Evolutionary conservation across 257 asterid species (phyloP).

Genomic region (Solanum peruvianum): DNA sequence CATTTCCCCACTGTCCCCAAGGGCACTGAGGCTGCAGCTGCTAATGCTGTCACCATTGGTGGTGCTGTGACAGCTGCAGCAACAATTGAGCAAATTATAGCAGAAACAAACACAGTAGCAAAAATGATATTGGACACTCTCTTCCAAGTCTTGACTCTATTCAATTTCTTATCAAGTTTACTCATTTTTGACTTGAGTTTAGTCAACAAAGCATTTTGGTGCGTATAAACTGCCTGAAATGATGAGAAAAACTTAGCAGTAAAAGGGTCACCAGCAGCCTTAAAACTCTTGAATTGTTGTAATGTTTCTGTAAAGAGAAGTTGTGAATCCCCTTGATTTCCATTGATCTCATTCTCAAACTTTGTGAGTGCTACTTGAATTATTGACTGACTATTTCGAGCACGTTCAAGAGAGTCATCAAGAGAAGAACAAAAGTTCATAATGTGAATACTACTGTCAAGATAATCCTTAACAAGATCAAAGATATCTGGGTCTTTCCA

Average conservation of each 20-base stretch:
- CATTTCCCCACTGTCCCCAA: slow-evolving; percentile 56
- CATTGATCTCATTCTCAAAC: slow-evolving; percentile 32
- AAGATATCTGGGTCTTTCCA: slow-evolving; percentile 60
- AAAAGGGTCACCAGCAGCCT: slow-evolving; percentile 59
- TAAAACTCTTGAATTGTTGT: slow-evolving; percentile 52
- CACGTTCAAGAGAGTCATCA: slow-evolving; percentile 53
- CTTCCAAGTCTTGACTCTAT: slow-evolving; percentile 47
- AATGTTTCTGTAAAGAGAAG: slow-evolving; percentile 36
- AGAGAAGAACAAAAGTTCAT: slow-evolving; percentile 72
- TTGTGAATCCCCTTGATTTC: neutral
- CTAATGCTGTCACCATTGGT: slow-evolving; percentile 47
- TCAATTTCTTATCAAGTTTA: slow-evolving; percentile 48
- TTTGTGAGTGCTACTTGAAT: slow-evolving; percentile 42
- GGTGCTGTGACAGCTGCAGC: slow-evolving; percentile 76
- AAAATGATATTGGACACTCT: slow-evolving; percentile 58
- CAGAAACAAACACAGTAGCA: slow-evolving; percentile 48
- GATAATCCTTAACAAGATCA: slow-evolving; percentile 79
- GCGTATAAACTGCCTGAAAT: slow-evolving; percentile 37
- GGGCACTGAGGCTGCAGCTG: slow-evolving; percentile 54
- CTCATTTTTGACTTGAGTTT: slow-evolving; percentile 40
- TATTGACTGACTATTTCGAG: slow-evolving; percentile 53
- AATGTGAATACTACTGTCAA: slow-evolving; percentile 60
- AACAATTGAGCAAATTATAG: slow-evolving; percentile 58
- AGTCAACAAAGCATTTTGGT: slow-evolving; percentile 46
- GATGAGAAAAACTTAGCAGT: slow-evolving; percentile 45